Base-by-base conservation (phyloP, 306 rosid genomes). In the Alnus glutinosa region DNA sequence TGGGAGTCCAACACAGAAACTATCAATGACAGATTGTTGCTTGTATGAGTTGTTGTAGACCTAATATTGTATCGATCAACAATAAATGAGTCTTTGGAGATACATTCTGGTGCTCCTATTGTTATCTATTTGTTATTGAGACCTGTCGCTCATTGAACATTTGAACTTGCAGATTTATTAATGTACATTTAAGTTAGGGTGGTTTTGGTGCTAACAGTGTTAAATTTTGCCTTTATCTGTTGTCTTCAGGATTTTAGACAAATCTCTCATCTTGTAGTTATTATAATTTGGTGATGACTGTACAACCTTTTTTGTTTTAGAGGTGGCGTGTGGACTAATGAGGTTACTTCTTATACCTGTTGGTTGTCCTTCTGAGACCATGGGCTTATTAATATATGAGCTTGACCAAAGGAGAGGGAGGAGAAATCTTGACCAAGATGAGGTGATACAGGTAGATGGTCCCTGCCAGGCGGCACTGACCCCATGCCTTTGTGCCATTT, bases 31-130 rank as follows among this genome's bases (percentile, higher is more conserved):
- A 37, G 28, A 18, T 1, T 37, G 78, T 78, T 30, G 37, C 82
- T 51, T 39, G 32, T 77, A 80, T 70, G 69, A 73, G 79, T 50
- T 47, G 72, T 81, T 70, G 78, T 59, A 80, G 28, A 18, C 55
- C n/a, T 37, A 54, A 34, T 3, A 48, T 50, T 55, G 30, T 59
- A 74, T 47, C 70, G 70, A 59, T 48, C 70, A 78, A 52, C 66
- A 66, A 70, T 36, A 70, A 11, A 63, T 69, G 6, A 18, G 19
- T 51, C 55, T 59, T 46, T 57, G 2, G 28, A 58, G 64, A 42
- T 71, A 19, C 47, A 44, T 69, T 19, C n/a, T 19, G 54, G 5
- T 18, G 73, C 73, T 46, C 18, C 32, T 46, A 15, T 52, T 77
- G 55, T 23, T 46, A 36, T 64, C 51, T 36, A 48, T 18, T 19